Evolutionary conservation across 2,329 filamentous ascomycete genomes (phyloP), one percentile per base, ranked within the genome.

Genomic region (Pseudogymnoascus sp.): DNA sequence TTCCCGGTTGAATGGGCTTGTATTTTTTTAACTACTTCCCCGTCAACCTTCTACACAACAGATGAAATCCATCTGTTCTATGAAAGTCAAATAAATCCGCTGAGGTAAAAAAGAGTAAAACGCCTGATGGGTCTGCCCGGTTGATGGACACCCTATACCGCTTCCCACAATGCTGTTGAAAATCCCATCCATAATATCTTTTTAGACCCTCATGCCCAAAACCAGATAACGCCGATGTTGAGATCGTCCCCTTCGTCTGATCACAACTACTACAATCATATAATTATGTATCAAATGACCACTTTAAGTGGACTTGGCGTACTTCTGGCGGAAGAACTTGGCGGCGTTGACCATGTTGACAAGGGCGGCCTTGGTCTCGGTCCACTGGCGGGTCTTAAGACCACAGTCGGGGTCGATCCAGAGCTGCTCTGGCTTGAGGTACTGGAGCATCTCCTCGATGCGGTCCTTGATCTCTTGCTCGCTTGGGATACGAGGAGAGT

Each of bases 321-420:
- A 89, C 85, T 96, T 92, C 79, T 88, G 79, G 77, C 95, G 93
- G 92, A 87, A 97, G 84, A 82, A 88, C 86, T 97, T 97, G 83
- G 95, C 93, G 64, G 95, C 95, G 77, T 93, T 93, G 80, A 99
- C 93, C 91, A 99, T 89, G 88, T 97, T 96, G 82, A 81, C 82
- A 75, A 99, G 82, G 65, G 93, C 91, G 75, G 91, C 91, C 89
- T 97, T 97, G 79, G 93, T 96, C 87, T 99, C 93, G 79, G 89
- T 86, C 93, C 95, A 97, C 83, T 96, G 90, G 73, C 95, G 90
- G 72, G 95, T 99, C 91, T 99, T 99, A 66, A 99, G 87, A 83
- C 95, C 95, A 76, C 95, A 99, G 83, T 99, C 95, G 71, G 95
- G 95, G 85, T 99, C 93, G 82, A 97, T 91, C 95, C 95, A 99